phyloP scores from a whole-genome alignment of 202 grass and related monocot genomes.

The Setaria italica region DNA sequence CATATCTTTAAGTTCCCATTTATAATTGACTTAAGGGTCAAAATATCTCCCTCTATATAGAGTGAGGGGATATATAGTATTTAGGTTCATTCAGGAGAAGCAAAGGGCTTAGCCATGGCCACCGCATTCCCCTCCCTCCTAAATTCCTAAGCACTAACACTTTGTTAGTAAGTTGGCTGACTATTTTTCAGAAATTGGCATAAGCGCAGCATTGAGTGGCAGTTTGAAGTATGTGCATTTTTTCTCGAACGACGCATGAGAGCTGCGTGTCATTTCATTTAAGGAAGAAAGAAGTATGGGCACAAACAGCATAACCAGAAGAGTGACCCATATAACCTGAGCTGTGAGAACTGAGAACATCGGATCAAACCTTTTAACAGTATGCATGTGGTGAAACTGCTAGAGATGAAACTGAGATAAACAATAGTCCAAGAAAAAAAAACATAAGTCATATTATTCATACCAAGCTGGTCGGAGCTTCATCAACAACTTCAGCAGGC shows the following conservation, averaged over 20 bases:
- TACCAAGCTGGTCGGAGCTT: slow-evolving; percentile 88
- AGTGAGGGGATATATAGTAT: background rate
- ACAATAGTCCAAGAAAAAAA: background rate
- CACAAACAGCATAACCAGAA: background rate
- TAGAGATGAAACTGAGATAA: slow-evolving; percentile 16
- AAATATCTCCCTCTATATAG: background rate
- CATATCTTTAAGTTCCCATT: background rate
- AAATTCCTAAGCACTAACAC: background rate
- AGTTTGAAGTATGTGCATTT: background rate
- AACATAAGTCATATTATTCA: background rate
- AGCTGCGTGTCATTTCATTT: no score
- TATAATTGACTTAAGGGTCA: background rate
- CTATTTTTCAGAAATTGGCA: background rate
- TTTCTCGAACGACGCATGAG: no score
- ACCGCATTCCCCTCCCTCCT: no score
- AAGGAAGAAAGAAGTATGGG: no score
- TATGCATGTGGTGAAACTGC: slow-evolving; percentile 23
- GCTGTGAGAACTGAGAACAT: background rate
- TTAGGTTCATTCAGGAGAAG: slow-evolving; percentile 8
- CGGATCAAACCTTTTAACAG: slow-evolving; percentile 9
- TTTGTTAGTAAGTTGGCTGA: background rate
- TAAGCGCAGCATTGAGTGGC: background rate
- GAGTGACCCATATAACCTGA: slow-evolving; percentile 22
- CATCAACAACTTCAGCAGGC: slow-evolving; percentile 91
- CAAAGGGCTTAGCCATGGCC: background rate